Evolutionary conservation across 805 yeast species (phyloP).

Genomic region (Starmerella davenportii): DNA sequence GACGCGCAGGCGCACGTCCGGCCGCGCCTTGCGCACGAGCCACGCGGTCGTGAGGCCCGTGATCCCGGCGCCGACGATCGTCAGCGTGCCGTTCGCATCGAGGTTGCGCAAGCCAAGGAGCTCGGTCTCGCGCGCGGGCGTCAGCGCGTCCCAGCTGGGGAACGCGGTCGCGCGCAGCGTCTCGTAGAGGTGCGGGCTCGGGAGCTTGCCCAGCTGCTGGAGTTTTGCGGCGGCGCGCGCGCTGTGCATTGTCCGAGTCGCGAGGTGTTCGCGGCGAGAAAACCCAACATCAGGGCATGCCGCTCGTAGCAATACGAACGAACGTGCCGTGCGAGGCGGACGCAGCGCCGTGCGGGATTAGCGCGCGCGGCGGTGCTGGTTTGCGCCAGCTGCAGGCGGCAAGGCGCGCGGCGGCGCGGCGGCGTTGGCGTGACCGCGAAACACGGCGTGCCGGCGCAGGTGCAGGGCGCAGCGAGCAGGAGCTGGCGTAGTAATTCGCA

Average conservation of each 20-base stretch:
- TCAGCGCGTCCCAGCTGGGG: conserved; percentile 18
- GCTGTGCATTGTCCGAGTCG: neutral
- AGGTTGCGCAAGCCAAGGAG: conserved; percentile 19
- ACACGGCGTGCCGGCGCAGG: too few species aligned
- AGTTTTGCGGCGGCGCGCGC: neutral
- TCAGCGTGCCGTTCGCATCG: conserved; percentile 29
- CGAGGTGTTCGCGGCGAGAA: too few species aligned
- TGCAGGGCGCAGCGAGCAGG: too few species aligned
- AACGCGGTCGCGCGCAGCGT: neutral
- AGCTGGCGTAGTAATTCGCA: too few species aligned
- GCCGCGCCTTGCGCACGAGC: conserved; percentile 43
- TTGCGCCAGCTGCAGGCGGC: too few species aligned
- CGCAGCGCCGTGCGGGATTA: too few species aligned
- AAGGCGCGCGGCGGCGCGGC: too few species aligned
- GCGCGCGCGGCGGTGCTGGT: too few species aligned
- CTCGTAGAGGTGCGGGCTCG: neutral
- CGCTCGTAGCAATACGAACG: too few species aligned
- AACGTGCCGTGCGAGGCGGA: too few species aligned
- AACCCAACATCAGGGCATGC: too few species aligned
- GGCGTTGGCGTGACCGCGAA: too few species aligned
- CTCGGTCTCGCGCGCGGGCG: conserved; percentile 19
- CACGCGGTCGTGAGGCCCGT: conserved; percentile 49
- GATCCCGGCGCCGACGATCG: conserved; percentile 74
- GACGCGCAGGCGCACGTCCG: conserved; percentile 49
- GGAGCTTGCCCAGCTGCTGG: neutral